Evolutionary conservation across 2,329 filamentous ascomycete species (phyloP).

Genomic region (Epichloe sp.): DNA sequence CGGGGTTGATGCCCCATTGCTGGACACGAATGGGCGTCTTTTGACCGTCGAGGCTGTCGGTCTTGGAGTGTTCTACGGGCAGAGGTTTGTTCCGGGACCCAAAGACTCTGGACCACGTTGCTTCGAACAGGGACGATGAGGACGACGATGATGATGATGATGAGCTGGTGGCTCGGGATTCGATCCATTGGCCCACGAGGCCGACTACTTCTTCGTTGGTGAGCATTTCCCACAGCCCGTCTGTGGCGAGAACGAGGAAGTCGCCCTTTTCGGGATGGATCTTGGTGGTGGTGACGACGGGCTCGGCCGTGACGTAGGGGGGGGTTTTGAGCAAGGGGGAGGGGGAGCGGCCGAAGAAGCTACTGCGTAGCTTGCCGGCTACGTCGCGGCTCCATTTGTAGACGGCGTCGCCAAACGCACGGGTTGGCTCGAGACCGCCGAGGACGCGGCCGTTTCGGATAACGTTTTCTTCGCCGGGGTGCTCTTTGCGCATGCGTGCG

Average conservation of each 20-base stretch:
- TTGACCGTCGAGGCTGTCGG: slow-evolving; percentile 50
- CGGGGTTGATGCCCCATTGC: slow-evolving; percentile 76
- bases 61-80: slow-evolving; percentile 58
- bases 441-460: slow-evolving; percentile 82
- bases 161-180: slow-evolving; percentile 46
- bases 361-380: slow-evolving; percentile 65
- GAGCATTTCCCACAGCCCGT: slow-evolving; percentile 98
- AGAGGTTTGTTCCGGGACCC: slow-evolving; percentile 40
- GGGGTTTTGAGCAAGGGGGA: slow-evolving; percentile 75
- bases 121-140: slow-evolving; percentile 50
- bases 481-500: slow-evolving; percentile 67
- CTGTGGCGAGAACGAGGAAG: slow-evolving; percentile 91
- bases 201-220: slow-evolving; percentile 97
- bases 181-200: slow-evolving; percentile 92
- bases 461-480: slow-evolving; percentile 81
- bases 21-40: slow-evolving; percentile 75
- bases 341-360: slow-evolving; percentile 77
- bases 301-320: slow-evolving; percentile 94
- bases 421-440: slow-evolving; percentile 80
- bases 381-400: slow-evolving; percentile 93
- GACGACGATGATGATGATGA: not conserved
- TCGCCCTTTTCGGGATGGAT: slow-evolving; percentile 82
- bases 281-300: slow-evolving; percentile 84
- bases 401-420: slow-evolving; percentile 89
- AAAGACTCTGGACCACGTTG: slow-evolving; percentile 54